Evolutionary conservation across 2,329 filamentous ascomycete genomes (phyloP), one percentile per base, ranked within the genome.

Genomic region (Clonostachys rhizophaga): DNA sequence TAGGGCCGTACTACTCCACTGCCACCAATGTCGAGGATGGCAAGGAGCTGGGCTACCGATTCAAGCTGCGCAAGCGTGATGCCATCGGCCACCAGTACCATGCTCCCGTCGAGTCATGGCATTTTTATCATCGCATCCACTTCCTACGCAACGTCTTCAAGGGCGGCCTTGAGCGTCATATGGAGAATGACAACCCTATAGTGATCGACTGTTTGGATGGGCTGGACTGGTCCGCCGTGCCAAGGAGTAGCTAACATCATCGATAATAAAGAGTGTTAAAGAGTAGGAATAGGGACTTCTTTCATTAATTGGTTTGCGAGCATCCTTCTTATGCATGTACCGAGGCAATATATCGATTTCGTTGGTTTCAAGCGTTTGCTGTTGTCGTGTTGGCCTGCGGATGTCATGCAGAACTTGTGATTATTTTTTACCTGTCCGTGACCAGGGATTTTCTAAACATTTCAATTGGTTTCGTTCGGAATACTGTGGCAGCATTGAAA

Each of bases 1-100:
- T 75, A 39, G 78, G 78, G 0, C 78, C 78, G 0, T 74, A 69
- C 34, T 81, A 79, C 55, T 78, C 76, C 7, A 76, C 71, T 2
- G 74, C 76, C 2, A 78, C 50, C 76, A 37, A 47, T 39, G 16
- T 34, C 17, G 44, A 45, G 11, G 16, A 16, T 17, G 49, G 76
- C 5, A 20, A 43, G 33, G 44, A 45, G 11, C 33, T 35, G 34
- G 49, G 76, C 5, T 79, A 80, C 50, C 69, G 75, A 8, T 67
- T 75, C 52, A 75, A 70, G 51, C 59, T 79, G n/a, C 70, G 71
- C 9, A 46, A 42, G 30, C 24, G 43, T 16, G 24, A 42, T 20
- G 42, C 16, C 6, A 17, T 41, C 24, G 42, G 44, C 8, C 14
- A n/a, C 14, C 36, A 39, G 17, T 42, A 47, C 34, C 72, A 43